phyloP scores from a whole-genome alignment of 768 basidiomycete species.

The Hypholoma sublateritium region DNA sequence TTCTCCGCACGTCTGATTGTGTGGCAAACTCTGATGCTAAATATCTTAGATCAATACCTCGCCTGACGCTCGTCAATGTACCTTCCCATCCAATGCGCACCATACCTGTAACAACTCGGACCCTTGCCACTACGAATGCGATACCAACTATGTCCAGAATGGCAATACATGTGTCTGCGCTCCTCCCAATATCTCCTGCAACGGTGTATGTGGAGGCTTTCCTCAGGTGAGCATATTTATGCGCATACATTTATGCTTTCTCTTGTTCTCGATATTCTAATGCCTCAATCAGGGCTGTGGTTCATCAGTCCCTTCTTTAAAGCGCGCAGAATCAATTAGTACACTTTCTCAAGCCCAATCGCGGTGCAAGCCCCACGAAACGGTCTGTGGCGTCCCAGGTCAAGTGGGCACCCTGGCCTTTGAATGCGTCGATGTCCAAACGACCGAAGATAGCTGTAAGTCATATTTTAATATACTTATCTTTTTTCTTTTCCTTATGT shows the following conservation, averaged over 20 bases:
- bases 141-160: constrained; percentile 22
- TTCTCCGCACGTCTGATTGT: not conserved
- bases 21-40: not conserved
- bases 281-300: constrained; percentile 35
- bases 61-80: constrained; percentile 29
- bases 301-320: constrained; percentile 31
- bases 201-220: constrained; percentile 37
- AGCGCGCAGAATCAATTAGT: constrained; percentile 16
- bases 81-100: constrained; percentile 29
- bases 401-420: constrained; percentile 26
- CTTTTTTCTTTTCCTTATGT: not conserved
- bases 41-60: constrained; percentile 29
- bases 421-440: constrained; percentile 38
- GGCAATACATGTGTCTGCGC: constrained; percentile 37
- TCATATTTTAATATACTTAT: not conserved
- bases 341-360: constrained; percentile 30
- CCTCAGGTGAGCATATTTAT: constrained; percentile 26
- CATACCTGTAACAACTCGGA: constrained; percentile 29
- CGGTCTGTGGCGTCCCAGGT: constrained; percentile 38
- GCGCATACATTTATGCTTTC: constrained; percentile 15
- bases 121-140: constrained; percentile 37
- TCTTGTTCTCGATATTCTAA: not conserved
- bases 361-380: constrained; percentile 26
- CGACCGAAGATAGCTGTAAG: constrained; percentile 40
- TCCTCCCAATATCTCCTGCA: constrained; percentile 34